These are phyloP conservation scores for Gigaspora rosea DNA, from an alignment of 192 early-diverging fungal species.

Conservation along the genomic window DNA sequence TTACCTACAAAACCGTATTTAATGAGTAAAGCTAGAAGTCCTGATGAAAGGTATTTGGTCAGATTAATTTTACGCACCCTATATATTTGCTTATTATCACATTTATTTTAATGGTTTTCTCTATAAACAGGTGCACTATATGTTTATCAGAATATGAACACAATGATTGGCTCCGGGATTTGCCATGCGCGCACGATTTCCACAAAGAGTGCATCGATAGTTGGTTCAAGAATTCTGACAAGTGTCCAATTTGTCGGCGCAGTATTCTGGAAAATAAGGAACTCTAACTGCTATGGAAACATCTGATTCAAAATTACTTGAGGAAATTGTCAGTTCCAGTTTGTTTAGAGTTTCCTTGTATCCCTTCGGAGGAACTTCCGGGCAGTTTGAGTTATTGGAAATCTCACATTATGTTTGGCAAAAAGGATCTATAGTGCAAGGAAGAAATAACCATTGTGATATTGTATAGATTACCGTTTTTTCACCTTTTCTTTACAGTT, in stretches of 20 bases:
- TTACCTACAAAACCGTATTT: conserved; percentile 18
- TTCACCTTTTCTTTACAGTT: too few species aligned
- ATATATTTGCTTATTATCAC: too few species aligned
- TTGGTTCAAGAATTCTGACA: conserved; percentile 53
- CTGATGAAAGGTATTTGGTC: conserved; percentile 15
- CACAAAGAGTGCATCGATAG: conserved; percentile 56
- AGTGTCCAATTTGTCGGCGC: conserved; percentile 54
- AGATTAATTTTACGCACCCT: too few species aligned
- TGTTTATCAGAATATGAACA: conserved; percentile 54
- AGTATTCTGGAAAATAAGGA: neutral
- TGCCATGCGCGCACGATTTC: conserved; percentile 58
- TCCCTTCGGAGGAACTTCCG: too few species aligned
- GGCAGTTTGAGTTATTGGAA: too few species aligned
- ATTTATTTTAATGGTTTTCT: neutral
- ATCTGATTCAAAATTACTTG: too few species aligned
- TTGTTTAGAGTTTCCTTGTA: too few species aligned
- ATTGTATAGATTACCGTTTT: too few species aligned
- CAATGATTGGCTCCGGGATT: conserved; percentile 47
- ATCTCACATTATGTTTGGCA: too few species aligned
- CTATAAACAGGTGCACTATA: conserved; percentile 43
- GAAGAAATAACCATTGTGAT: too few species aligned
- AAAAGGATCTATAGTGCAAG: too few species aligned
- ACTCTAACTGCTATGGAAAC: neutral
- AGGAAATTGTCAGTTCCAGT: too few species aligned
- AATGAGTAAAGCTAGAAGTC: neutral